Conservation (phyloP, 345 rosid genomes). For the Erodium maritimum region DNA sequence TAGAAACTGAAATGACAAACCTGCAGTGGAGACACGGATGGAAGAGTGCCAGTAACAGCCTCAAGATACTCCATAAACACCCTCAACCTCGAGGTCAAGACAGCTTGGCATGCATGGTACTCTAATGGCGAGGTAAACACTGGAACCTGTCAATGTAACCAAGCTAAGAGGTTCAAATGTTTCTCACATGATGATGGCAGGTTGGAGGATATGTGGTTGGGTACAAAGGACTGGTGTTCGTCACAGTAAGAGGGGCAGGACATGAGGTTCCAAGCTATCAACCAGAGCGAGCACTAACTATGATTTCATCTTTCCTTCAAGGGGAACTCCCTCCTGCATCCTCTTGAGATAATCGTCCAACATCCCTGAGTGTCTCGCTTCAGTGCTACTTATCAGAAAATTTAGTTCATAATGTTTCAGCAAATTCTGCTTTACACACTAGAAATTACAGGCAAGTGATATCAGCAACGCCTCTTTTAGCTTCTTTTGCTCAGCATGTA, state of each 20-base stretch:
- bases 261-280: conserved; percentile 39
- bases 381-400: too few species aligned
- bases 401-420: too few species aligned
- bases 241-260: conserved; percentile 35
- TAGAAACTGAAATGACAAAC: not conserved
- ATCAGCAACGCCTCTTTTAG: too few species aligned
- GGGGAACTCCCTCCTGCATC: conserved; percentile 24
- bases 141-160: not conserved
- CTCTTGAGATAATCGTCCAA: too few species aligned
- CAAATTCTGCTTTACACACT: too few species aligned
- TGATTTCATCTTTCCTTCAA: conserved; percentile 31
- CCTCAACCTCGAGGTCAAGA: conserved; percentile 16
- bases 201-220: conserved; percentile 39
- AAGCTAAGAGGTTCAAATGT: not conserved
- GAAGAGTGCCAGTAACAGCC: conserved; percentile 31
- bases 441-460: too few species aligned
- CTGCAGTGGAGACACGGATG: conserved; percentile 38
- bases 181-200: conserved; percentile 12
- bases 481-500: too few species aligned
- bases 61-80: conserved; percentile 26
- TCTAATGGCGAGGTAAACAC: conserved; percentile 23
- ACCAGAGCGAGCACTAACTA: conserved; percentile 27
- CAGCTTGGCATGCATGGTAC: conserved; percentile 37
- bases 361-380: too few species aligned
- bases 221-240: conserved; percentile 24